Conservation (phyloP, 495 filamentous ascomycete species). For the Symbiotaphrina buchneri region DNA sequence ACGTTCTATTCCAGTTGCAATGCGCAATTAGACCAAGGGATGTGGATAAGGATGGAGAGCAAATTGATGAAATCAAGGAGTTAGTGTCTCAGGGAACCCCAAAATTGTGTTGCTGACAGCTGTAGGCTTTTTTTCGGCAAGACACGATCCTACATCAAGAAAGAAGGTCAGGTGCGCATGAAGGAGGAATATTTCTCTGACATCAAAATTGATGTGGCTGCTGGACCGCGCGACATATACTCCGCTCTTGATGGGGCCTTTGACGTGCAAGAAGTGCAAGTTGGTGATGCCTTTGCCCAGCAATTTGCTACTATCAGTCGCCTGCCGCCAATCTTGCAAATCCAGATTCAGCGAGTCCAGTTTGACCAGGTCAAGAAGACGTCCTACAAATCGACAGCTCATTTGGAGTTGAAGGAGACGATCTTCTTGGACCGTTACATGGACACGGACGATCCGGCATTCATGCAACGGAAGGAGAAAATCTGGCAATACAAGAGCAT, state of each 20-base stretch:
- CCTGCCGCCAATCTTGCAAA: constrained; percentile 66
- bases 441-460: constrained; percentile 32
- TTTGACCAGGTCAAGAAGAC: constrained; percentile 35
- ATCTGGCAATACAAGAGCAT: constrained; percentile 54
- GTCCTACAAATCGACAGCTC: constrained; percentile 56
- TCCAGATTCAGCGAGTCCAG: constrained; percentile 65
- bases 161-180: constrained; percentile 17
- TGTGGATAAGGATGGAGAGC: constrained; percentile 41
- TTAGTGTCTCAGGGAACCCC: constrained; percentile 10
- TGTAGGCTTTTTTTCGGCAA: constrained; percentile 35
- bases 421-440: constrained; percentile 84
- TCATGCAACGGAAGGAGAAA: constrained; percentile 37
- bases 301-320: constrained; percentile 55
- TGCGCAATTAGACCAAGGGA: constrained; percentile 53
- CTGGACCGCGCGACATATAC: constrained; percentile 45
- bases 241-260: constrained; percentile 68
- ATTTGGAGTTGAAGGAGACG: constrained; percentile 47
- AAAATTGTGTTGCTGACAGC: constrained; percentile 8
- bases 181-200: constrained; percentile 37
- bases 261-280: constrained; percentile 47
- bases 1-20: constrained; percentile 72
- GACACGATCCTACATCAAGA: constrained; percentile 27
- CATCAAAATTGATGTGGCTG: constrained; percentile 38
- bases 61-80: constrained; percentile 57
- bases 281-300: constrained; percentile 35